Conservation (phyloP, 1,284 basidiomycete species). For the Sanghuangporus sanghuang region DNA sequence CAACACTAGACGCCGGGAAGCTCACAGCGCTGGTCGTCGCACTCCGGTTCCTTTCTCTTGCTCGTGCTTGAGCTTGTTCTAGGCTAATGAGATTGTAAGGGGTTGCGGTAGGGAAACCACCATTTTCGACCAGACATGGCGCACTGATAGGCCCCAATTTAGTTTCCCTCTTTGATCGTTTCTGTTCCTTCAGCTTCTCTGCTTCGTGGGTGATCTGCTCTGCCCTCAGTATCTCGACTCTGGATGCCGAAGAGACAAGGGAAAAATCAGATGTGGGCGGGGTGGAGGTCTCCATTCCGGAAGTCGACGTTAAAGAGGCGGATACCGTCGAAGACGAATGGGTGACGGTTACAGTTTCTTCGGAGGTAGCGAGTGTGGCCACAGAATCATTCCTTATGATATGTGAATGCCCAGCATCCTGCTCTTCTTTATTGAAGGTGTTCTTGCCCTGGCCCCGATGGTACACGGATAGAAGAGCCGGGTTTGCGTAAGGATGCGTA, state of each 20-base stretch:
- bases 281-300: conserved; percentile 28
- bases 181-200: neutral
- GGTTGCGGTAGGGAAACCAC: conserved; percentile 39
- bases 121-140: conserved; percentile 32
- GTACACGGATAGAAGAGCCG: conserved; percentile 40
- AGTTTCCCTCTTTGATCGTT: conserved; percentile 28
- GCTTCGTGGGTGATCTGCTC: neutral
- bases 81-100: conserved; percentile 65
- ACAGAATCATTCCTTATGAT: conserved; percentile 42
- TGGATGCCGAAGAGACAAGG: conserved; percentile 20
- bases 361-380: conserved; percentile 49
- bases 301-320: conserved; percentile 24
- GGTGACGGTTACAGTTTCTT: conserved; percentile 31
- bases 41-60: conserved; percentile 46
- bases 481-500: conserved; percentile 73
- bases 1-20: conserved; percentile 17
- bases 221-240: neutral
- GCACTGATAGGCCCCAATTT: conserved; percentile 30
- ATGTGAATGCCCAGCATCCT: conserved; percentile 16
- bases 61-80: conserved; percentile 67
- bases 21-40: conserved; percentile 29
- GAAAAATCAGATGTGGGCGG: conserved; percentile 45
- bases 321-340: conserved; percentile 36
- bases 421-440: conserved; percentile 19
- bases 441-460: conserved; percentile 17